Evolutionary conservation across 1,284 basidiomycete species (phyloP), one percentile per base, ranked within the genome.

Genomic region (Cutaneotrichosporon daszewskae): DNA sequence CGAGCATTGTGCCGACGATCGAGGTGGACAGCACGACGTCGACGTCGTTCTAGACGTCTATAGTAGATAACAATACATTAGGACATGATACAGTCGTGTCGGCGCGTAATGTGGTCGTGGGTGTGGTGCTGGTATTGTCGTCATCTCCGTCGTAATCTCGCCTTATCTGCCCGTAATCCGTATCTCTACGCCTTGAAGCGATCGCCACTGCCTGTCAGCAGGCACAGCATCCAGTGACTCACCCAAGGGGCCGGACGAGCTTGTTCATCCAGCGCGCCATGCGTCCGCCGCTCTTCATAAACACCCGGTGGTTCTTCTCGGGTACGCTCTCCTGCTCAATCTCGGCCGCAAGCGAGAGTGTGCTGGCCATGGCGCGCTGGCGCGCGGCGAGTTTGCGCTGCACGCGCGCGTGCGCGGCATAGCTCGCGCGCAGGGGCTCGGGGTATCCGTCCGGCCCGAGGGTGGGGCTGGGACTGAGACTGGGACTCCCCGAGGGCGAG

Each of bases 1-100:
- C 89, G 13, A 66, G 66, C 54, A 69, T 72, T 36, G 72, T 75
- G 6, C 91, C 91, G 19, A 95, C 91, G 27, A 95, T 96, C 66
- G 91, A 96, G 73, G 72, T 70, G 37, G 54, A 58, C 46, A 50
- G 49, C 41, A 55, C 56, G 13, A 56, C 54, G 7, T 41, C 53
- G 5, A 54, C 41, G 36, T 45, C 33, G 36, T 51, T 49, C 27
- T 52, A 49, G 33, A n/a, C n/a, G n/a, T 40, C 22, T 16, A 7
- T 35, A 29, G 14, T 20, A 38, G 29, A 28, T 38, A 38, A 36
- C 24, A 25, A 24, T 24, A 18, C 22, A 24, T 11, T 28, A 29
- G 26, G 29, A 37, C 26, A 28, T 37, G 33, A n/a, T 7, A 14
- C 13, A n/a, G n/a, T n/a, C n/a, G n/a, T n/a, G n/a, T n/a, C n/a